A percentile compares a stretch with the other conserved stretches of the same genome.
These are phyloP conservation scores for Spergularia marina DNA, from an alignment of 148 eudicot genomes.

Conservation along the genomic window DNA sequence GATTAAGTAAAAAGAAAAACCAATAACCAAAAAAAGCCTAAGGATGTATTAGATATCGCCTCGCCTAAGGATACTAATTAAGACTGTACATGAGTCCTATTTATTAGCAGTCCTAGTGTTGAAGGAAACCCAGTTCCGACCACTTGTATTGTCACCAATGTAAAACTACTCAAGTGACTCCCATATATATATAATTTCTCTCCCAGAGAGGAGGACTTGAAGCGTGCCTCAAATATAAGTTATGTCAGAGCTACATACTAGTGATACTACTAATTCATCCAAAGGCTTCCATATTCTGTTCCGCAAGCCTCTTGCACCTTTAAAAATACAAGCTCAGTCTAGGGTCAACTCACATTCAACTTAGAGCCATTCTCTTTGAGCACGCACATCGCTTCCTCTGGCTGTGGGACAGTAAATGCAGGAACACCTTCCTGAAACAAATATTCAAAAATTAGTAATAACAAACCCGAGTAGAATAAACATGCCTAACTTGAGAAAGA, in stretches of 20 bases:
- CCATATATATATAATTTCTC: background rate
- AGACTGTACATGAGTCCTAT: too few relatives aligned
- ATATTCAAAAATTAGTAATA: background rate
- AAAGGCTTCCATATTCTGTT: background rate
- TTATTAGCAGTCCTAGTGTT: background rate
- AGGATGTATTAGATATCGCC: background rate
- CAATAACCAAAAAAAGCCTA: too few relatives aligned
- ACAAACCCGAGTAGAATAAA: background rate
- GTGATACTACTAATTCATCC: background rate
- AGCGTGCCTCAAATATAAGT: background rate
- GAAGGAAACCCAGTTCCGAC: background rate
- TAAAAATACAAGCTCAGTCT: background rate
- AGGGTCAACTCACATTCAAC: slow-evolving; percentile 61
- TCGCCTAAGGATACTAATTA: background rate
- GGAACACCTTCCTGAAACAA: slow-evolving; percentile 70
- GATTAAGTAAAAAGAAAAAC: too few relatives aligned
- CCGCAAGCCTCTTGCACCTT: background rate
- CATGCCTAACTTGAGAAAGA: background rate
- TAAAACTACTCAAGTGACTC: background rate
- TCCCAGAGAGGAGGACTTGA: background rate
- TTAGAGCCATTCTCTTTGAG: slow-evolving; percentile 74
- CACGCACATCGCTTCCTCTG: slow-evolving; percentile 89
- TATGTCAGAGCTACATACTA: too few relatives aligned
- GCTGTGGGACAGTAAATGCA: slow-evolving; percentile 91
- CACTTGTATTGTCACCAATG: background rate